These are phyloP conservation scores for Westerdykella sp. DNA, from an alignment of 2,329 filamentous ascomycete genomes.

Conservation along the genomic window DNA sequence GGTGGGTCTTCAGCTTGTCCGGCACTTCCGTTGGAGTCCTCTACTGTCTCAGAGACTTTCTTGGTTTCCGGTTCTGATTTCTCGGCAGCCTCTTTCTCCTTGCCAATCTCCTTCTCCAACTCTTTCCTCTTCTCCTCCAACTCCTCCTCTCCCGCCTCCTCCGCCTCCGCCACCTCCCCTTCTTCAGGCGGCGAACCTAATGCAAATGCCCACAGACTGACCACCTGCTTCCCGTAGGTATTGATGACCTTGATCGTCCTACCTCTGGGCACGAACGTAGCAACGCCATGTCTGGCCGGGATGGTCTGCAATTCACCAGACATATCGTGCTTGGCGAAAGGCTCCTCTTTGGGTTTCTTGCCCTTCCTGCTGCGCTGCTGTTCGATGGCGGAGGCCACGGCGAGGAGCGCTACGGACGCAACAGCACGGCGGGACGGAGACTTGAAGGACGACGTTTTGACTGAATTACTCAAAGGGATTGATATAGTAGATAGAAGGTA, in stretches of 20 bases:
- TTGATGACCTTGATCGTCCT: conserved; percentile 47
- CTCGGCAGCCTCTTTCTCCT: conserved; percentile 18
- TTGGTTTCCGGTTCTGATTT: conserved; percentile 6
- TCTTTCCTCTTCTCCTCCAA: conserved; percentile 11
- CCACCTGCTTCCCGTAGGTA: conserved; percentile 46
- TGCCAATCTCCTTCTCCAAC: conserved; percentile 17
- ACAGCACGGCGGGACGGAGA: conserved; percentile 28
- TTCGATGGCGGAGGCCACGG: conserved; percentile 30
- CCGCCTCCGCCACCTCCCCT: conserved; percentile 18
- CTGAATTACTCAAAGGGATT: background rate
- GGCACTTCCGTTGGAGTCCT: conserved; percentile 2
- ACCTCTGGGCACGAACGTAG: conserved; percentile 46
- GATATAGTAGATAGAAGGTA: background rate
- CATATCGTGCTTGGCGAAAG: conserved; percentile 27
- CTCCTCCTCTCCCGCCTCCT: conserved; percentile 11
- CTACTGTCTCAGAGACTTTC: conserved; percentile 1
- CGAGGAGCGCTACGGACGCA: conserved; percentile 21
- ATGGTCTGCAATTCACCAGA: conserved; percentile 42
- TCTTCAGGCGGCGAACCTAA: conserved; percentile 41
- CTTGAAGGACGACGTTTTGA: conserved; percentile 26
- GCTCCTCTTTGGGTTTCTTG: conserved; percentile 7
- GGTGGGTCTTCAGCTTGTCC: conserved; percentile 21
- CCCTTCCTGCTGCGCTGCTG: conserved; percentile 24
- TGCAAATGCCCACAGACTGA: conserved; percentile 47
- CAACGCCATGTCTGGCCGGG: conserved; percentile 45